These are phyloP conservation scores for Fusarium caatingaense DNA, from an alignment of 2,329 filamentous ascomycete genomes.

Conservation along the genomic window DNA sequence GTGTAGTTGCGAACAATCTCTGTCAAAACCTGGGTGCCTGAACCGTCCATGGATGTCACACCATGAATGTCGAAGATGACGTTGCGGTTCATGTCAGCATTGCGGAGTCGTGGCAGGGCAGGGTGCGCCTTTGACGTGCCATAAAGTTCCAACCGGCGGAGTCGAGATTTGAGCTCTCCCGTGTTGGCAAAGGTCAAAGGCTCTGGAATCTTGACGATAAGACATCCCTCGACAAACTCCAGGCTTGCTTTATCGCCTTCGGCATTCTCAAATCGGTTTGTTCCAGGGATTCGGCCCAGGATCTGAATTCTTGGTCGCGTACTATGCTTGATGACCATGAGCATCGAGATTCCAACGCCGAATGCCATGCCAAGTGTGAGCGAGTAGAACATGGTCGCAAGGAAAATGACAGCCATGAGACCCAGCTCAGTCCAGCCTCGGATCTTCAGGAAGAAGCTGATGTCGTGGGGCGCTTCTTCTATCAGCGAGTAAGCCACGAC, in stretches of 20 bases:
- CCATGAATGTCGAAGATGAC: conserved; percentile 98
- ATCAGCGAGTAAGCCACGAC: conserved; percentile 95
- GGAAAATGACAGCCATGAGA: conserved; percentile 90
- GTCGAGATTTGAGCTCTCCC: conserved; percentile 85
- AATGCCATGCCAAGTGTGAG: conserved; percentile 93
- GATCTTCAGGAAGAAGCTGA: conserved; percentile 88
- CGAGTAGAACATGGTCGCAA: conserved; percentile 94
- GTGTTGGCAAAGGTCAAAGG: conserved; percentile 98
- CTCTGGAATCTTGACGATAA: conserved; percentile 98
- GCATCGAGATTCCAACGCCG: conserved; percentile 88
- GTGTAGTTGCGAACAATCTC: conserved; percentile 89
- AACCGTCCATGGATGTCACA: conserved; percentile 94
- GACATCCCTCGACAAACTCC: conserved; percentile 89
- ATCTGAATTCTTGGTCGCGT: conserved; percentile 97
- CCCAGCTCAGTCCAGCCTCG: conserved; percentile 86
- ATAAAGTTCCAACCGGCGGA: conserved; percentile 87
- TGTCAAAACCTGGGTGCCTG: conserved; percentile 87
- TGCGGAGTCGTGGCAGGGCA: conserved; percentile 81
- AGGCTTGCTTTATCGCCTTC: conserved; percentile 77
- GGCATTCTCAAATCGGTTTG: conserved; percentile 86
- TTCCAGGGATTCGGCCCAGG: conserved; percentile 86
- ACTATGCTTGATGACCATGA: conserved; percentile 89
- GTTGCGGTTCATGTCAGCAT: conserved; percentile 86
- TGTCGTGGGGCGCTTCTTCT: conserved; percentile 93
- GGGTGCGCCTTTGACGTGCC: conserved; percentile 89